phyloP scores from a whole-genome alignment of 2,329 filamentous ascomycete species.

The Fusarium torreyae region DNA sequence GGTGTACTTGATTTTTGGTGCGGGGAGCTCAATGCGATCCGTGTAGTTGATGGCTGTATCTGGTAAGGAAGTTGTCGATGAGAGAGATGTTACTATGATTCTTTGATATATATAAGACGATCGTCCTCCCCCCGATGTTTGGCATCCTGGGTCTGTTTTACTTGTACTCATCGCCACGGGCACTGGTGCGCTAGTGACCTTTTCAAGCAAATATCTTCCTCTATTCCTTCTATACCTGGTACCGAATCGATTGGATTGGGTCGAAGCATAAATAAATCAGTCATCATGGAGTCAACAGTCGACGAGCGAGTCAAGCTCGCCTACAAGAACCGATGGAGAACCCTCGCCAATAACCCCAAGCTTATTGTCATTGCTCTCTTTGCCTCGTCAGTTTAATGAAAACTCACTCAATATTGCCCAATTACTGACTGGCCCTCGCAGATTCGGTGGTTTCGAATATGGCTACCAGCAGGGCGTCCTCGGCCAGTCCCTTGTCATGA shows the following conservation, averaged over 20 bases:
- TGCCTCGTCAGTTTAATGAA: slow-evolving; percentile 36
- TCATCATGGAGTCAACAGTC: slow-evolving; percentile 36
- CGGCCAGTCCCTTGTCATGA: slow-evolving; percentile 68
- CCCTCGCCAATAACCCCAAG: slow-evolving; percentile 44
- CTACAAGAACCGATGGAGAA: slow-evolving; percentile 45
- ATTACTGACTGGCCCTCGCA: background rate
- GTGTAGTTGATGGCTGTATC: background rate
- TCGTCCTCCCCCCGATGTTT: background rate
- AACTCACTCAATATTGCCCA: too few relatives aligned
- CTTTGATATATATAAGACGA: slow-evolving; percentile 18
- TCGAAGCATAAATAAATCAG: background rate
- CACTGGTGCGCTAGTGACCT: background rate
- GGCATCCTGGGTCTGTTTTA: background rate
- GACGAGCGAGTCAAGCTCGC: slow-evolving; percentile 42
- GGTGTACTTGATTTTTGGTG: slow-evolving; percentile 2
- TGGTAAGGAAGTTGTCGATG: slow-evolving; percentile 10
- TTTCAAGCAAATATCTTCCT: background rate
- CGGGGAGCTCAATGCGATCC: slow-evolving; percentile 10
- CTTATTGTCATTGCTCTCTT: slow-evolving; percentile 44
- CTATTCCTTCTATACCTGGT: background rate
- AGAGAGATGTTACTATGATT: background rate
- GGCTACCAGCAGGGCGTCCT: slow-evolving; percentile 66
- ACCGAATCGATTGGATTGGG: background rate
- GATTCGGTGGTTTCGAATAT: slow-evolving; percentile 46
- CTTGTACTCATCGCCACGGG: background rate